A percentile compares a stretch with the other conserved stretches of the same genome.
phyloP scores from a whole-genome alignment of 2,329 filamentous ascomycete genomes.

The Pseudonectria foliicola region DNA sequence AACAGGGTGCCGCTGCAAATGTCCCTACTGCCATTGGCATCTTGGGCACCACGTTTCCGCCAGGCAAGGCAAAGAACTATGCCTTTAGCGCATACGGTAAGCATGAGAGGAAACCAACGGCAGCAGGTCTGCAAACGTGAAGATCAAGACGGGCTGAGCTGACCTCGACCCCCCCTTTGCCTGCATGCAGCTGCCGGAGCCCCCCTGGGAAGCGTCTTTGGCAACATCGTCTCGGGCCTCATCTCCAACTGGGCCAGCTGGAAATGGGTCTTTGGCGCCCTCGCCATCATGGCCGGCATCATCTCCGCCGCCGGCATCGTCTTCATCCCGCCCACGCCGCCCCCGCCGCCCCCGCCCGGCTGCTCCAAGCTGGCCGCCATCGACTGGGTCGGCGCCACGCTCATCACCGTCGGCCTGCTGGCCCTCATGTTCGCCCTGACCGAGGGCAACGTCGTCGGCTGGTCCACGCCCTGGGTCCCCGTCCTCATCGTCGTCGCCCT shows the following conservation, averaged over 20 bases:
- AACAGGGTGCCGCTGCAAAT: constrained; percentile 58
- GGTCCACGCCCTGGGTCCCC: constrained; percentile 56
- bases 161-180: background rate
- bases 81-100: constrained; percentile 57
- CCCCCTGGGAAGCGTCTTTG: constrained; percentile 56
- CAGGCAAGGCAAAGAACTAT: constrained; percentile 63
- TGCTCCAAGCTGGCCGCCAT: constrained; percentile 38
- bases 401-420: constrained; percentile 56
- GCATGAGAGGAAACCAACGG: no score
- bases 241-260: constrained; percentile 56
- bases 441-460: constrained; percentile 63
- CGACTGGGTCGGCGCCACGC: constrained; percentile 59
- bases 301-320: constrained; percentile 51
- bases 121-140: no score
- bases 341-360: constrained; percentile 17
- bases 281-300: constrained; percentile 51
- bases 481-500: constrained; percentile 51
- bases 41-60: constrained; percentile 58
- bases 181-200: constrained; percentile 47
- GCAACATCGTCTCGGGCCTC: constrained; percentile 57
- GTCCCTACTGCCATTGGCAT: constrained; percentile 67
- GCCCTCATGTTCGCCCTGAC: constrained; percentile 60
- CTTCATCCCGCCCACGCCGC: constrained; percentile 49
- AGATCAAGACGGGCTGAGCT: no score
- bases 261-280: constrained; percentile 62